A percentile compares a stretch with the other conserved stretches of the same genome.
These are phyloP conservation scores for Coniella vitis DNA, from an alignment of 2,329 filamentous ascomycete genomes.

Conservation along the genomic window DNA sequence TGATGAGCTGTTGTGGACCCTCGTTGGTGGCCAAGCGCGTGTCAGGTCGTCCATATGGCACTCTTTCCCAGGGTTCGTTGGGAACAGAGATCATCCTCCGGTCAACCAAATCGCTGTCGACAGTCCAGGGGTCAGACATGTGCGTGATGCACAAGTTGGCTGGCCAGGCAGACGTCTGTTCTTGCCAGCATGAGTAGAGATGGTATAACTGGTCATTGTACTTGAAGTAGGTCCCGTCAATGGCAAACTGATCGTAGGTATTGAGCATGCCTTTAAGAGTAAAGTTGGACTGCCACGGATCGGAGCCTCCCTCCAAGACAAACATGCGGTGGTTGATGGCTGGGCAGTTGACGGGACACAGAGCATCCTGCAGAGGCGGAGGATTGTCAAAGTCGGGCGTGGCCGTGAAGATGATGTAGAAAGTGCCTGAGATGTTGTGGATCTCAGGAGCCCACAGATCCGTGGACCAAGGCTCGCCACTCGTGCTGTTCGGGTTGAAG, in stretches of 20 bases:
- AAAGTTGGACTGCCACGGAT: conserved; percentile 28
- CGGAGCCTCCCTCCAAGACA: conserved; percentile 25
- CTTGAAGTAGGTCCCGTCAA: conserved; percentile 30
- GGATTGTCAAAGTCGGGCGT: conserved; percentile 29
- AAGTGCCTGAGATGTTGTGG: conserved; percentile 27
- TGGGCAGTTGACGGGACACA: conserved; percentile 29
- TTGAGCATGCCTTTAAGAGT: conserved; percentile 27
- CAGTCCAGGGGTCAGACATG: conserved; percentile 28
- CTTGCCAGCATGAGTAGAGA: conserved; percentile 30
- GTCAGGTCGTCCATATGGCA: conserved; percentile 27
- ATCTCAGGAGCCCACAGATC: conserved; percentile 30
- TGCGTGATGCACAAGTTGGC: conserved; percentile 30
- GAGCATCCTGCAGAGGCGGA: conserved; percentile 26
- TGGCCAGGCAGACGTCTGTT: conserved; percentile 28
- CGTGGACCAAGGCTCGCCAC: conserved; percentile 28
- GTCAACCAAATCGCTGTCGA: conserved; percentile 26
- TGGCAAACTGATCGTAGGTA: conserved; percentile 30
- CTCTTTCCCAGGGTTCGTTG: conserved; percentile 29
- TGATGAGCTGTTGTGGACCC: conserved; percentile 29
- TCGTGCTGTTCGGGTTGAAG: conserved; percentile 27
- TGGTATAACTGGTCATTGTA: conserved; percentile 27
- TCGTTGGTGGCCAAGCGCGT: conserved; percentile 29
- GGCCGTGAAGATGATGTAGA: conserved; percentile 29
- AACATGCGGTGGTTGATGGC: conserved; percentile 32
- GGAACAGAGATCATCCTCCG: conserved; percentile 28